Base-by-base conservation (phyloP, 345 rosid genomes). In the Populus simonii region DNA sequence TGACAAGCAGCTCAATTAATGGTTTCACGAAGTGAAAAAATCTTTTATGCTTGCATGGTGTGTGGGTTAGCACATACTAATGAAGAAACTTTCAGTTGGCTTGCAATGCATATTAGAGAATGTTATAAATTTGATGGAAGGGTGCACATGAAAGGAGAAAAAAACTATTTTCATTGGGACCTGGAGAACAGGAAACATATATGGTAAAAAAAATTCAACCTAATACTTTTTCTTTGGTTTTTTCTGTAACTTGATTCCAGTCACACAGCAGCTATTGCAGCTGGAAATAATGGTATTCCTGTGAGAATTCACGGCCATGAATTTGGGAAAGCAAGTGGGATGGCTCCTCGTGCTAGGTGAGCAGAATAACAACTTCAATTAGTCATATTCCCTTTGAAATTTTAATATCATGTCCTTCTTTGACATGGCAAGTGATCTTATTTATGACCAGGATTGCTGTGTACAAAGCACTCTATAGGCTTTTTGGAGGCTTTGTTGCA, bases 281-380 rank as follows among this genome's bases (percentile, higher is more conserved):
- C 99, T 45, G 99, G 99, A 78, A 94, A 94, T 79, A 96, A 96
- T 86, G 99, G 99, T 71, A 91, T 96, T 78, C 96, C 97, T 8
- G 97, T 96, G 86, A 92, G 92, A 86, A 78, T 92, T 85, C 87
- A 88, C 27, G 99, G 99, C 75, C 88, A 96, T 88, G 99, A 96
- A 79, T 96, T 93, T 85, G 99, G 99, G 55, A 96, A 88, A 90
- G 99, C 99, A n/a, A 96, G 99, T 29, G 99, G 99, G 59, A 96
- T 96, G 99, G 99, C 99, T 84, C 99, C 99, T 65, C 96, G 99
- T 80, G 97, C 99, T 62, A 91, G 99, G 99, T 94, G 84, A 27
- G 76, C 72, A 73, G 74, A 75, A 80, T 75, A 61, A 35, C 65
- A 71, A 6, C 27, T 41, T 36, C 55, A 4, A 38, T 43, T 20